These are phyloP conservation scores for Aspergillus cejpii DNA, from an alignment of 2,329 filamentous ascomycete genomes.

Conservation along the genomic window DNA sequence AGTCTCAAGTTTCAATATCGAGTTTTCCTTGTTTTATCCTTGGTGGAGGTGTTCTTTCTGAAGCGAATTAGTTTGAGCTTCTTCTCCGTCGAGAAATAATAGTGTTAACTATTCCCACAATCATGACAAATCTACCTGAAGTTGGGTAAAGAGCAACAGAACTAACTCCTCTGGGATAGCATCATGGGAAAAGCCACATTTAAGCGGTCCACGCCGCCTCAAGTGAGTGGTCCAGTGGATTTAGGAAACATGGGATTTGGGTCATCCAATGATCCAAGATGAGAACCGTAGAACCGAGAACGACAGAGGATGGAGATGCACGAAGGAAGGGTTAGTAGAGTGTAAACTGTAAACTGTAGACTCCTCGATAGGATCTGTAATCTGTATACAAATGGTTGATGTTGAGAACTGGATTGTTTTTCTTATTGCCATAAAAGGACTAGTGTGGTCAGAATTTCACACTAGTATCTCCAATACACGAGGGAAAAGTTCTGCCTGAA, in stretches of 20 bases:
- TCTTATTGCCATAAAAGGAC: neutral
- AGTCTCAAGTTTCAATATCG: neutral
- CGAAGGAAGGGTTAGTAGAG: slow-evolving; percentile 1
- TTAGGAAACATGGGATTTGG: slow-evolving; percentile 9
- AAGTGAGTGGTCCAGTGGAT: slow-evolving; percentile 16
- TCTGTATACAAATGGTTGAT: neutral
- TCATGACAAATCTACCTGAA: too few species aligned
- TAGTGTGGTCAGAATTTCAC: neutral
- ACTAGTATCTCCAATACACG: neutral
- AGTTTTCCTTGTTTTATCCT: neutral
- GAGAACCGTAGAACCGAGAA: slow-evolving; percentile 9
- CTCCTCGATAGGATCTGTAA: too few species aligned
- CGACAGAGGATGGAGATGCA: slow-evolving; percentile 3
- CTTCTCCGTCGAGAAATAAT: neutral
- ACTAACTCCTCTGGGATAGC: too few species aligned
- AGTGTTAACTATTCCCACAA: neutral
- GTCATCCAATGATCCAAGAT: slow-evolving; percentile 5
- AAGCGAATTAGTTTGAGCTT: slow-evolving; percentile 10
- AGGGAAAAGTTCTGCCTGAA: neutral
- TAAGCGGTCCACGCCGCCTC: slow-evolving; percentile 15
- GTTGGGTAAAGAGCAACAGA: too few species aligned
- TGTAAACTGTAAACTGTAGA: too few species aligned
- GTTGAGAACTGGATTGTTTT: neutral
- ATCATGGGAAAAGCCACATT: slow-evolving; percentile 10
- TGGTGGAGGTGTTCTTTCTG: slow-evolving; percentile 13